Evolutionary conservation across 768 basidiomycete genomes (phyloP).

Genomic region (Lentinula sp.): DNA sequence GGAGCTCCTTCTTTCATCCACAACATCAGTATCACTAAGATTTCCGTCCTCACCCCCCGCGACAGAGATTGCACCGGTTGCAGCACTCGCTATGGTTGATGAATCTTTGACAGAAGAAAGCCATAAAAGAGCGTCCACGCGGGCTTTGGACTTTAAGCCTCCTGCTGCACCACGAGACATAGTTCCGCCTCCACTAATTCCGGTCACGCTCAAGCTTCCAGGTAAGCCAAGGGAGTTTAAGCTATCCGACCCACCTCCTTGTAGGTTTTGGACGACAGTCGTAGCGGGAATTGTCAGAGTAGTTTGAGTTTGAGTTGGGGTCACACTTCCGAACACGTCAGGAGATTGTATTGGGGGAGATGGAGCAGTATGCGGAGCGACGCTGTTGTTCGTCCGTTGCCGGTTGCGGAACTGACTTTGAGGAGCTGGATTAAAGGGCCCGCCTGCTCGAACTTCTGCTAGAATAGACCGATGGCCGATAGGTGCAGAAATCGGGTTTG

Average conservation of each 20-base stretch:
- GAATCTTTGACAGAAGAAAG: conserved; percentile 63
- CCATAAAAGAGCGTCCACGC: conserved; percentile 69
- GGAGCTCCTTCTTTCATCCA: background rate
- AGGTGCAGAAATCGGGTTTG: conserved; percentile 48
- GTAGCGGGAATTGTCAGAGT: background rate
- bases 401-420: background rate
- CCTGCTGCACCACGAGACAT: conserved; percentile 36
- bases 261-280: background rate
- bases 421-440: conserved; percentile 13
- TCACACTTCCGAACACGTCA: conserved; percentile 20
- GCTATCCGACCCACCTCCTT: background rate
- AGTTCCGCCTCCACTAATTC: conserved; percentile 10
- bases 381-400: background rate
- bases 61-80: background rate
- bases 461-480: conserved; percentile 61
- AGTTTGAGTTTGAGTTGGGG: background rate
- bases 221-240: background rate
- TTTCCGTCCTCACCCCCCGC: conserved; percentile 18
- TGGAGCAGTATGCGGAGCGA: background rate
- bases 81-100: background rate
- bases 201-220: conserved; percentile 4
- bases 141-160: conserved; percentile 41
- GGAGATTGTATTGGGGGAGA: conserved; percentile 11
- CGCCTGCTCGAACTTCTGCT: conserved; percentile 61
- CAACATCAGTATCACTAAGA: background rate